Percentiles rank a stretch among this genome's conserved stretches.
These are phyloP conservation scores for Adansonia madagascariensis DNA, from an alignment of 441 rosid genomes.

Conservation along the genomic window DNA sequence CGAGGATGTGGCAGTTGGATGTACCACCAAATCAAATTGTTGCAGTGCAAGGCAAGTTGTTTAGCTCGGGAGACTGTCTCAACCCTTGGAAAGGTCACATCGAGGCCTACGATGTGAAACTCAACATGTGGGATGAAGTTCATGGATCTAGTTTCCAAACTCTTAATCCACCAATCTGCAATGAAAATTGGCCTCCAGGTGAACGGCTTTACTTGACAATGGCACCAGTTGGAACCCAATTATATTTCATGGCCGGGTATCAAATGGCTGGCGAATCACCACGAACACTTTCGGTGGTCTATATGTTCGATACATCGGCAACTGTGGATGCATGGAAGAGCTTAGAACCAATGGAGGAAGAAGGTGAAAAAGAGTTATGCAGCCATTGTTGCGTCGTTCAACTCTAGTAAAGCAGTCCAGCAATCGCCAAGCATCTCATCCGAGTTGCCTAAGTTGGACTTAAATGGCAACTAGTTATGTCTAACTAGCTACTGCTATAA, in stretches of 20 bases:
- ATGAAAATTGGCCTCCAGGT: constrained; percentile 14
- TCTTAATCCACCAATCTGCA: constrained; percentile 22
- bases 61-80: constrained; percentile 63
- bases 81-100: constrained; percentile 67
- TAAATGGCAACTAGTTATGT: background rate
- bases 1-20: constrained; percentile 62
- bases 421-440: background rate
- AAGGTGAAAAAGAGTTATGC: constrained; percentile 53
- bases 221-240: constrained; percentile 52
- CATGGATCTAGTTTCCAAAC: constrained; percentile 42
- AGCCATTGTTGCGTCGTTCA: constrained; percentile 59
- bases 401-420: constrained; percentile 14
- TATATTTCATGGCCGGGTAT: constrained; percentile 54
- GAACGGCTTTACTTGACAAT: constrained; percentile 47
- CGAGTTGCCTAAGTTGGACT: no score
- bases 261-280: constrained; percentile 37
- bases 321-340: constrained; percentile 43
- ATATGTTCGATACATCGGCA: constrained; percentile 45
- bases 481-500: background rate
- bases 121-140: constrained; percentile 54
- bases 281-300: constrained; percentile 35
- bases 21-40: constrained; percentile 65
- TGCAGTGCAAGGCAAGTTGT: constrained; percentile 37
- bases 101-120: constrained; percentile 44
- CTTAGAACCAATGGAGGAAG: constrained; percentile 44